Conservation (phyloP, 2,329 filamentous ascomycete species). For the Fusarium subglutinans region DNA sequence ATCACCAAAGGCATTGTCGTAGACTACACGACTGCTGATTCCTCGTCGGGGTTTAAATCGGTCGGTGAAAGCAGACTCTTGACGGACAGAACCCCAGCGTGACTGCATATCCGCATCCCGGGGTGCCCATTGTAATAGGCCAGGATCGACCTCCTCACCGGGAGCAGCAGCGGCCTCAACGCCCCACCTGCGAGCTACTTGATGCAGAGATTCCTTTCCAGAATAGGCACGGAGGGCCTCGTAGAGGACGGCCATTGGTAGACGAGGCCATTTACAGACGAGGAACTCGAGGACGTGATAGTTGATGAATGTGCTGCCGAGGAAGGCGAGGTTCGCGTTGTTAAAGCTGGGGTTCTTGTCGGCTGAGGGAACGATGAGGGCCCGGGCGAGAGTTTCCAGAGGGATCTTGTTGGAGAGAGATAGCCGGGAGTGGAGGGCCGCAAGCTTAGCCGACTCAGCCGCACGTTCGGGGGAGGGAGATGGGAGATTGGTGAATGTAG, state of each 20-base stretch:
- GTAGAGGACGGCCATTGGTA: slow-evolving; percentile 89
- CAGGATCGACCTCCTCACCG: slow-evolving; percentile 90
- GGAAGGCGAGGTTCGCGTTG: slow-evolving; percentile 82
- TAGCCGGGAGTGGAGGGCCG: slow-evolving; percentile 90
- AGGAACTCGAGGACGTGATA: slow-evolving; percentile 92
- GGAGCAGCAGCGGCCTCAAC: slow-evolving; percentile 87
- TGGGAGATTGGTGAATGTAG: slow-evolving; percentile 58
- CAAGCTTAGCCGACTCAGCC: slow-evolving; percentile 82
- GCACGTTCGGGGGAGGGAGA: slow-evolving; percentile 77
- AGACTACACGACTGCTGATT: slow-evolving; percentile 79
- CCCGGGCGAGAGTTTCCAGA: slow-evolving; percentile 83
- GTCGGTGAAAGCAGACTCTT: slow-evolving; percentile 57
- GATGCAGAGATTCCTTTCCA: slow-evolving; percentile 76
- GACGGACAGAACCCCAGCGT: slow-evolving; percentile 62
- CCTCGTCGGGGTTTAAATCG: slow-evolving; percentile 67
- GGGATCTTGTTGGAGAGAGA: slow-evolving; percentile 84
- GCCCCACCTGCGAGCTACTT: slow-evolving; percentile 87
- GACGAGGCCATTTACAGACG: slow-evolving; percentile 86
- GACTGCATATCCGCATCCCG: slow-evolving; percentile 56
- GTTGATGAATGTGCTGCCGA: slow-evolving; percentile 84
- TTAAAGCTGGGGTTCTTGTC: slow-evolving; percentile 85
- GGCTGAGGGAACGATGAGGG: slow-evolving; percentile 86
- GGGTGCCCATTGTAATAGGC: slow-evolving; percentile 81
- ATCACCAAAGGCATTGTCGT: slow-evolving; percentile 88
- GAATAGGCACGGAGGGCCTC: slow-evolving; percentile 86